Conservation (phyloP, 2,329 filamentous ascomycete genomes). For the Pyrenochaeta sp. region DNA sequence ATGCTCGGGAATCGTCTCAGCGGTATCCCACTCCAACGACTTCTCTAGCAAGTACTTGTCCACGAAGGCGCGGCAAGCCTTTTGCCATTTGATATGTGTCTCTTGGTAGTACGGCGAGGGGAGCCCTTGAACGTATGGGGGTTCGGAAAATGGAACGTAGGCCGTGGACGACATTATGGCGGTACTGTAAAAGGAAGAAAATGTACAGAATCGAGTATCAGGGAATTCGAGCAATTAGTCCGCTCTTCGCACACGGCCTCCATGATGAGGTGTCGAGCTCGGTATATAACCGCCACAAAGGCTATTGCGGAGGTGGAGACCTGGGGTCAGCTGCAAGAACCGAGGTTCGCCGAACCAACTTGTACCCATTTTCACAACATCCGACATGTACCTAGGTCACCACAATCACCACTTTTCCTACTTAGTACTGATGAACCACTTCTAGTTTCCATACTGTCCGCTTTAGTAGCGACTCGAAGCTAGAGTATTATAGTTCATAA, state of each 20-base stretch:
- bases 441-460: too few relatives aligned
- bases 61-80: constrained; percentile 71
- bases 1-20: constrained; percentile 67
- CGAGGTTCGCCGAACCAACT: constrained; percentile 8
- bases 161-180: constrained; percentile 39
- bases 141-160: constrained; percentile 73
- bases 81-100: constrained; percentile 71
- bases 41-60: constrained; percentile 67
- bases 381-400: background rate
- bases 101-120: constrained; percentile 75
- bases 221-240: constrained; percentile 1
- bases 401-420: background rate
- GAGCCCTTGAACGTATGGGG: constrained; percentile 72
- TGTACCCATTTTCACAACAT: background rate
- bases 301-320: constrained; percentile 12
- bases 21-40: constrained; percentile 74
- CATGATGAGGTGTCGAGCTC: constrained; percentile 10
- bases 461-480: background rate
- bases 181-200: too few relatives aligned
- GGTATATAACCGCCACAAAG: constrained; percentile 7
- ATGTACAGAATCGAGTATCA: background rate
- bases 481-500: background rate
- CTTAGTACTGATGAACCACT: background rate
- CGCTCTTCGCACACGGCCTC: background rate
- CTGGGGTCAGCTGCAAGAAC: constrained; percentile 10